phyloP scores from a whole-genome alignment of 163 green algal genomes.

The Scenedesmus sp. region DNA sequence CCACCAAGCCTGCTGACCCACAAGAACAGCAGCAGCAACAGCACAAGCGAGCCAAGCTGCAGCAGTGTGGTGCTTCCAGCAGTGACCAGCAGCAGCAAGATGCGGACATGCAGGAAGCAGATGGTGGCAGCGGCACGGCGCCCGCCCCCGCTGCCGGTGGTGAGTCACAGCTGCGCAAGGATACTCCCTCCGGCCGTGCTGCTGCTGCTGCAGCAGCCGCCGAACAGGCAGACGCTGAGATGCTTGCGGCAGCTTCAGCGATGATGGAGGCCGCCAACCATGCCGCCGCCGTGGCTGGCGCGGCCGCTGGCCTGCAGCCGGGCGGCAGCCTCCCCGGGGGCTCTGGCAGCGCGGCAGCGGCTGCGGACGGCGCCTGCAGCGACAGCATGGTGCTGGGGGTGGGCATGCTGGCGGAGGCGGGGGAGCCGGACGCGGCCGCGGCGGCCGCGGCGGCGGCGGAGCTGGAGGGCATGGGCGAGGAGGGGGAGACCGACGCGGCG shows the following conservation, averaged over 20 bases:
- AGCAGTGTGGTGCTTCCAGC: neutral
- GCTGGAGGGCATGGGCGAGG: neutral
- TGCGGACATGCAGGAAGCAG: neutral
- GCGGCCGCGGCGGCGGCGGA: conserved; percentile 34
- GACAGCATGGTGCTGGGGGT: neutral
- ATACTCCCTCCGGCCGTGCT: neutral
- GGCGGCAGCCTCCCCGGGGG: neutral
- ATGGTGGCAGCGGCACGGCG: neutral
- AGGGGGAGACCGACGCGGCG: neutral
- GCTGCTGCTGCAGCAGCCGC: neutral
- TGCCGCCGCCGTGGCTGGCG: neutral
- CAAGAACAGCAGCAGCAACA: conserved; percentile 53
- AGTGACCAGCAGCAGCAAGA: neutral
- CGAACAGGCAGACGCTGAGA: neutral
- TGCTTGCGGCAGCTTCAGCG: conserved; percentile 39
- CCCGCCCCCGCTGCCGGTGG: neutral
- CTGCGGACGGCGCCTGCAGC: conserved; percentile 26
- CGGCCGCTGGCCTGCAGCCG: neutral
- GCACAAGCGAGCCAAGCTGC: conserved; percentile 4
- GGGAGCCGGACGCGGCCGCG: neutral
- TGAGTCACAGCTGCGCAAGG: neutral
- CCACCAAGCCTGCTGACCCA: neutral
- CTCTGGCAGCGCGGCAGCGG: neutral
- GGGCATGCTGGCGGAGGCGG: neutral
- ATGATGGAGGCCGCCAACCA: conserved; percentile 35